Base-by-base conservation (phyloP, 2,329 filamentous ascomycete species). In the Tolypocladium ophioglossoides region DNA sequence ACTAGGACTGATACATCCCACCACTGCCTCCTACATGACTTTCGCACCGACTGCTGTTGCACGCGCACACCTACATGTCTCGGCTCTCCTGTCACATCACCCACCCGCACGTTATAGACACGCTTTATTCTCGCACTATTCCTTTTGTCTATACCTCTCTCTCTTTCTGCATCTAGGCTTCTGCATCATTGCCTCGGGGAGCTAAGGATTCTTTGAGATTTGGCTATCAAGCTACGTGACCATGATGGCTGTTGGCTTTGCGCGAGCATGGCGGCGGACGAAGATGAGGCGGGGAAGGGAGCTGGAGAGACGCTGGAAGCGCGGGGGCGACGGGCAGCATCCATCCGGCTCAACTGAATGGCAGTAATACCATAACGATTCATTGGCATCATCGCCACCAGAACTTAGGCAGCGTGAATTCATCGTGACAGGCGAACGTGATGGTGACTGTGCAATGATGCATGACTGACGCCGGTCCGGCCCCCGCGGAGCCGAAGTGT, bases 281-380 rank as follows among this genome's bases (percentile, higher is more conserved):
- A n/a, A n/a, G 32, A 27, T 18, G 9, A 30, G 14, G 35, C 35
- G 16, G 6, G 32, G 20, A 10, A 30, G 11, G 47, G 32, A 22
- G 34, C 34, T 1, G 9, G 22, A 18, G 32, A 37, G 35, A 30
- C 16, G 24, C 24, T 18, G 44, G 14, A 16, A 4, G 41, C 16
- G 7, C 27, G 24, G 24, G 14, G 22, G 16, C 16, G 16, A 18
- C 22, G 49, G 41, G 41, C 41, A 16, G 18, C 41, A 27, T 22
- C 9, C 12, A 35, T 14, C 35, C 12, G 14, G 48, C 47, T 55
- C 54, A 54, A 66, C 66, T 68, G 66, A 68, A 68, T 67, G 65
- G 66, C 65, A 68, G 64, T 57, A 68, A 68, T 68, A 68, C 65
- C 66, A 68, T 67, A 66, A 67, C 38, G 24, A 18, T 24, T 10